Conservation (phyloP, 108 stramenopile species). For the Skeletonema potamos region DNA sequence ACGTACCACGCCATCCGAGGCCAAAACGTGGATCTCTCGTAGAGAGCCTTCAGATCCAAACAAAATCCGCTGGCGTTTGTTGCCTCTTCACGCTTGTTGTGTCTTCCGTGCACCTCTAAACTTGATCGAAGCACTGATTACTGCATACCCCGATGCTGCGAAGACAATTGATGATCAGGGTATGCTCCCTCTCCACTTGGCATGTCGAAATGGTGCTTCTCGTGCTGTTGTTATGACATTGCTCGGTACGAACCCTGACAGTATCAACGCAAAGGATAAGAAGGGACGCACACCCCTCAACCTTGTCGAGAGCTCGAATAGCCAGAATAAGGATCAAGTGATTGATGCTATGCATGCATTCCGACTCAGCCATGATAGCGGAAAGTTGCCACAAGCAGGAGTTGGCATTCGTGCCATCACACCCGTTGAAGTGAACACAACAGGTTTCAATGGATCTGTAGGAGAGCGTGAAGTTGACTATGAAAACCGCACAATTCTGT, state of each 20-base stretch:
- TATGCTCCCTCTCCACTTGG: constrained; percentile 86
- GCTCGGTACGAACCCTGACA: constrained; percentile 68
- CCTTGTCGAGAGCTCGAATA: constrained; percentile 64
- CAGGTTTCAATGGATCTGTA: constrained; percentile 1
- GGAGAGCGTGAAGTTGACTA: constrained; percentile 78
- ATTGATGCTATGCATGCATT: constrained; percentile 64
- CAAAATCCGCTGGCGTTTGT: constrained; percentile 67
- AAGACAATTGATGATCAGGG: constrained; percentile 89
- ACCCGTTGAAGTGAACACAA: constrained; percentile 12
- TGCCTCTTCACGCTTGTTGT: constrained; percentile 83
- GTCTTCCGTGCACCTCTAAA: constrained; percentile 75
- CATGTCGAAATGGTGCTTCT: constrained; percentile 84
- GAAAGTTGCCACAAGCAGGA: constrained; percentile 18
- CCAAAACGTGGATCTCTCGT: constrained; percentile 78
- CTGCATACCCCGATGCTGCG: constrained; percentile 68
- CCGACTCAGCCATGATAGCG: constrained; percentile 38
- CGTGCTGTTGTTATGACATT: constrained; percentile 83
- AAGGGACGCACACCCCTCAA: constrained; percentile 78
- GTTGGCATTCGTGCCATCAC: constrained; percentile 19
- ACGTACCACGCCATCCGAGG: constrained; percentile 65
- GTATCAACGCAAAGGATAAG: constrained; percentile 65
- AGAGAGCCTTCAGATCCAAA: constrained; percentile 58
- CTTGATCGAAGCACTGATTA: constrained; percentile 77
- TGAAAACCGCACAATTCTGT: constrained; percentile 82
- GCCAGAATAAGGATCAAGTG: constrained; percentile 84